Base-by-base conservation (phyloP, 2,329 filamentous ascomycete genomes). In the Pseudopithomyces maydicus region DNA sequence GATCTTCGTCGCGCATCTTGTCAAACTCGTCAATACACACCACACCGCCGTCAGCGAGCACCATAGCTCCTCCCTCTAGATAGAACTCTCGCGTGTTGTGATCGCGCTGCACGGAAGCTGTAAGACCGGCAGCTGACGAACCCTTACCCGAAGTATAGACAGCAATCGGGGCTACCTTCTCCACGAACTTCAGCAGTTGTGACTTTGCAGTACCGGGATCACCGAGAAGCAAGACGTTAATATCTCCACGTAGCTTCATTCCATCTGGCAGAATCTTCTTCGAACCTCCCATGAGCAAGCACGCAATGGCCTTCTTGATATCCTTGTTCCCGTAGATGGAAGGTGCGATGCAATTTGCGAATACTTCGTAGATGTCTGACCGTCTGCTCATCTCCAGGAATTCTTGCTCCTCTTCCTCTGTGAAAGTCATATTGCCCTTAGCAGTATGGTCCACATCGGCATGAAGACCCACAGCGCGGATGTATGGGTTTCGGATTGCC, bases 11-110 rank as follows among this genome's bases (percentile, higher is more conserved):
- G 61, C 95, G 86, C 95, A 99, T 99, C 82, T 99, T 99, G 81
- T 99, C 95, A 73, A 99, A 99, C 78, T 99, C 95, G 73, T 99
- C 95, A 67, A 99, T 99, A 77, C 95, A 98, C 10, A 98, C 95
- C 1, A 98, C 94, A 68, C 95, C 95, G 2, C 93, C 93, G 65
- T 99, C 95, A 3, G 95, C 95, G 17, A 99, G 86, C 3, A 99
- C 95, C 95, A 99, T 98, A 32, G 95, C 95, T 78, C 95, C 95
- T 45, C 95, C 95, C 81, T 99, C 95, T 0, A 99, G 87, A 71
- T 98, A 99, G 77, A 99, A 99, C 74, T 99, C 95, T 50, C 95
- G 86, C 0, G 94, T 97, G 14, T 88, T 90, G 14, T 91, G 88
- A 71, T 99, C 95, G 56, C 95, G 88, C 69, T 99, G 95, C 1